Base-by-base conservation (phyloP, 2,329 filamentous ascomycete genomes). In the Colletotrichum sp. region DNA sequence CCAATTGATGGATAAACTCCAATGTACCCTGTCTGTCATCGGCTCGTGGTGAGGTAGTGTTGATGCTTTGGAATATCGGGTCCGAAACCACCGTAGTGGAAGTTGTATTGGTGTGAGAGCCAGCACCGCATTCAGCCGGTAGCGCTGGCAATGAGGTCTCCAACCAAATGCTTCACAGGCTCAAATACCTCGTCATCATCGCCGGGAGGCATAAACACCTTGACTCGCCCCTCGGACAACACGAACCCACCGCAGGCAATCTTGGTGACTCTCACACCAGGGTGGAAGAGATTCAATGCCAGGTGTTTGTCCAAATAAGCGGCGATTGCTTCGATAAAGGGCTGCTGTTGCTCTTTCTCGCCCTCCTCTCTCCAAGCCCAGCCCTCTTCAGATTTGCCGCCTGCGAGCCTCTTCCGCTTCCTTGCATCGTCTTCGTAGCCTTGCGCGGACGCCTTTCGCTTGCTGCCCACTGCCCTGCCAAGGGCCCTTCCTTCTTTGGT, bases 231-330 rank as follows among this genome's bases (percentile, higher is more conserved):
- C 76, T 91, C 90, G 0, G 88, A 88, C 13, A 92, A 82, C 49
- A 89, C 88, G 72, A 92, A 92, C 0, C 89, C 90, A 1, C 87
- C 88, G 75, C 90, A 92, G 0, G 89, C 89, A 32, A 92, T 85
- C 77, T 90, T 90, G 15, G 84, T 84, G 29, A 92, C 82, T 3
- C 86, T 83, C 5, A 92, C 90, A n/a, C 87, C 85, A 0, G 90
- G 88, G 78, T 92, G 90, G 71, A 90, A 89, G 77, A 92, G 78
- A 78, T 92, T 86, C 16, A 92, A 81, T 0, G 88, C 89, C 7
- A 92, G 83, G 76, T 92, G 90, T n/a, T 87, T 83, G 71, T 87
- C 82, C 8, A 92, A 76, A 72, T 92, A 92, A 7, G 80, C 80
- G 0, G 85, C 87, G 22, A 92, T 79, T 0, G 90, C 89, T 59